Evolutionary conservation across 345 rosid genomes (phyloP).

Genomic region (Limnanthes douglasii): DNA sequence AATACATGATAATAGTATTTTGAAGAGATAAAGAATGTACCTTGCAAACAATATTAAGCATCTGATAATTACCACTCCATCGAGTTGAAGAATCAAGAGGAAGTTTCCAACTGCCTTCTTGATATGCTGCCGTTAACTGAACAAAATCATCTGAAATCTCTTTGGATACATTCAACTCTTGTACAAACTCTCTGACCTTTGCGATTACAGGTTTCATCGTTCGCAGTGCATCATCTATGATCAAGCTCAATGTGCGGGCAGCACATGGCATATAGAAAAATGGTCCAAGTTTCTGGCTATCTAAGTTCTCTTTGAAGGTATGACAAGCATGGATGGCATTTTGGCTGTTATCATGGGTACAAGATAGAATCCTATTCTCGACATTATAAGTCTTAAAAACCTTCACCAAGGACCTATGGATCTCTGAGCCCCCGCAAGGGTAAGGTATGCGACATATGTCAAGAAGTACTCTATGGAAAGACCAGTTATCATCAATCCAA

Average conservation of each 20-base stretch:
- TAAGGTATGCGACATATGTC: conserved; percentile 68
- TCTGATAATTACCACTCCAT: conserved; percentile 89
- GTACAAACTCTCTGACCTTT: conserved; percentile 64
- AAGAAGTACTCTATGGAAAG: conserved; percentile 49
- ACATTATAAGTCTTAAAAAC: conserved; percentile 51
- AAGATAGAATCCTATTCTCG: conserved; percentile 60
- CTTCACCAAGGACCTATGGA: conserved; percentile 39
- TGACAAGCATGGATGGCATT: conserved; percentile 71
- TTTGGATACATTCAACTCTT: conserved; percentile 46
- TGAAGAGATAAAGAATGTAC: conserved; percentile 16
- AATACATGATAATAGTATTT: too few relatives aligned
- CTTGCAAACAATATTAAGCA: conserved; percentile 76
- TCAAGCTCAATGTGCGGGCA: conserved; percentile 59
- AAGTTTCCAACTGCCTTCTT: conserved; percentile 86
- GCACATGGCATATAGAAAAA: conserved; percentile 91
- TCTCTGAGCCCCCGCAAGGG: conserved; percentile 59
- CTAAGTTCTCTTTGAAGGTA: conserved; percentile 58
- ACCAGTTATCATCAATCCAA: conserved; percentile 85
- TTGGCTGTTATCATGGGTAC: conserved; percentile 88
- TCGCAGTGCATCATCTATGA: conserved; percentile 69
- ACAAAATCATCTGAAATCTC: conserved; percentile 55
- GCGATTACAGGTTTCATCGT: conserved; percentile 59
- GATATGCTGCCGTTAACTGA: conserved; percentile 46
- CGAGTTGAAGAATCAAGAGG: conserved; percentile 69
- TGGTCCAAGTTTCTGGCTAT: conserved; percentile 54